Evolutionary conservation across 768 basidiomycete species (phyloP).

Genomic region (Pisolithus marmoratus): DNA sequence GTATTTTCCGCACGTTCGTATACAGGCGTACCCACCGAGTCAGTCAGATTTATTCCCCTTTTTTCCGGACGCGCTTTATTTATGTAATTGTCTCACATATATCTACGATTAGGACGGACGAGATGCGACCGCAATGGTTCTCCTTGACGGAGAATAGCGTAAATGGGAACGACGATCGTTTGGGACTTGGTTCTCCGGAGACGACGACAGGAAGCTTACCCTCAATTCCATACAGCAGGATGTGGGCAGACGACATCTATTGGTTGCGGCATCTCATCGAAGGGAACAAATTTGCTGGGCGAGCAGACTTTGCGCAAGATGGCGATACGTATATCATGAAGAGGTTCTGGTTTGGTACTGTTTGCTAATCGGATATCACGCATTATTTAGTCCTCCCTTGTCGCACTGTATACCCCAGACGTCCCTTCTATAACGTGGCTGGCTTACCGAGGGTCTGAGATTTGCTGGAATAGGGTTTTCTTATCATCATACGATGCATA

Average conservation of each 20-base stretch:
- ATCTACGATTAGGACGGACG: constrained; percentile 57
- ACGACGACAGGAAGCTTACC: constrained; percentile 12
- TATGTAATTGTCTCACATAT: background rate
- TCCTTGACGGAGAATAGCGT: constrained; percentile 25
- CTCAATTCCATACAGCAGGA: constrained; percentile 51
- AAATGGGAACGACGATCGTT: constrained; percentile 4
- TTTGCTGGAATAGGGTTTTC: background rate
- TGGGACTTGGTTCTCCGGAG: background rate
- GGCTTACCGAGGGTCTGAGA: no score
- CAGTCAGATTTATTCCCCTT: constrained; percentile 17
- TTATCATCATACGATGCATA: background rate
- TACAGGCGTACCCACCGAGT: constrained; percentile 63
- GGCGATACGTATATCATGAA: constrained; percentile 82
- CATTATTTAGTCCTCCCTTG: background rate
- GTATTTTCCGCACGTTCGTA: constrained; percentile 64
- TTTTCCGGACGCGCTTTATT: background rate
- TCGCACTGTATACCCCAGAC: no score
- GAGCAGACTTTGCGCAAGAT: constrained; percentile 54
- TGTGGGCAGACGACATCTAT: constrained; percentile 58
- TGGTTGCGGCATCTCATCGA: constrained; percentile 65
- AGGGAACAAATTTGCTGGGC: constrained; percentile 39
- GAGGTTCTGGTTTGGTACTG: constrained; percentile 73
- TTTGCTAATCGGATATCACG: background rate
- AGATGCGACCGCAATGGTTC: constrained; percentile 87
- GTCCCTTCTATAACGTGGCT: no score